Percentiles rank a stretch among this genome's conserved stretches.
Conservation (phyloP, 2,329 filamentous ascomycete species). For the Aspergillus ruber region DNA sequence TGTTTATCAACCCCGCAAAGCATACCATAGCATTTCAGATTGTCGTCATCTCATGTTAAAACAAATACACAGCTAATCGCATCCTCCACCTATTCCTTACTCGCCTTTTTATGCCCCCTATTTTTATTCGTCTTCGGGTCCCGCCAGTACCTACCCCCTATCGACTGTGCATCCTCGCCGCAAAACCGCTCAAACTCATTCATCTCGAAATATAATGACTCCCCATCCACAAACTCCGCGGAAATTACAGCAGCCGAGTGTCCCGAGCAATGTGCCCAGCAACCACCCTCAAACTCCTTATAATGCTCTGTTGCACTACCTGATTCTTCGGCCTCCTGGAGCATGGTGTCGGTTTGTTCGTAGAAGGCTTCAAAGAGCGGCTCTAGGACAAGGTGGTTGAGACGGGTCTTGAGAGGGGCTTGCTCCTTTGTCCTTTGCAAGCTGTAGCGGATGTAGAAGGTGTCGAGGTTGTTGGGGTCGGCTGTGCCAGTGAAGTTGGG, state of each 20-base stretch:
- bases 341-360: not conserved
- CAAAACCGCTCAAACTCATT: constrained; percentile 11
- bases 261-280: constrained; percentile 15
- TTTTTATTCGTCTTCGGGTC: not conserved
- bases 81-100: not conserved
- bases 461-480: constrained; percentile 11
- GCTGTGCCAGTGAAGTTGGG: constrained; percentile 8
- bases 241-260: constrained; percentile 13
- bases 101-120: not conserved
- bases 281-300: not conserved
- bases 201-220: constrained; percentile 11
- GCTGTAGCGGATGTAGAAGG: constrained; percentile 7
- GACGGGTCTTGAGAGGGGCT: constrained; percentile 11
- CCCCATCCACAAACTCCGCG: constrained; percentile 4
- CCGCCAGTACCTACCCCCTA: not conserved
- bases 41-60: not conserved
- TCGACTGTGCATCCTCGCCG: constrained; percentile 8
- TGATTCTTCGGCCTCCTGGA: not conserved
- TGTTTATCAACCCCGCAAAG: not conserved
- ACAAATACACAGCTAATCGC: not conserved
- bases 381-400: constrained; percentile 11
- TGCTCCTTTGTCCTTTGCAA: constrained; percentile 9
- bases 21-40: not conserved
- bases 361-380: constrained; percentile 10
- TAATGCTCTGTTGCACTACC: not conserved